These are phyloP conservation scores for Acanthamoeba lenticulata DNA, from an alignment of 208 protist species.

Conservation along the genomic window DNA sequence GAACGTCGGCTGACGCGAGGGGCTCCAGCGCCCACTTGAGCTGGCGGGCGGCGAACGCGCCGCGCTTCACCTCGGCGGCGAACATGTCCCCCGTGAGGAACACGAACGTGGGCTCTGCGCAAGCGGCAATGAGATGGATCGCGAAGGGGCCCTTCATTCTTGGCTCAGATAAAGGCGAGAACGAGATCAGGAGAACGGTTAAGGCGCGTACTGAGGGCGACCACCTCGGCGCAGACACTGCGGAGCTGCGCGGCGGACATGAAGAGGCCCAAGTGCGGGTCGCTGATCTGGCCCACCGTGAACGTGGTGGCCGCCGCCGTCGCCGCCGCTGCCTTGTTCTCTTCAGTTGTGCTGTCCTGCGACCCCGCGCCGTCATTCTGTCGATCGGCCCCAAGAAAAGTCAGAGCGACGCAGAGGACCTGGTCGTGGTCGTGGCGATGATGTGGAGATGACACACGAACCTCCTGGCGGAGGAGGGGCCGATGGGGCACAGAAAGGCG, in stretches of 20 bases:
- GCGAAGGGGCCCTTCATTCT: neutral
- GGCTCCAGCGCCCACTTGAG: conserved; percentile 50
- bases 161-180: neutral
- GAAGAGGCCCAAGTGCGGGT: conserved; percentile 20
- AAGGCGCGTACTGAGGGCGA: conserved; percentile 1
- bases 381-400: neutral
- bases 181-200: neutral
- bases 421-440: too few relatives aligned
- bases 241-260: neutral
- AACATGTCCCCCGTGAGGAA: conserved; percentile 18
- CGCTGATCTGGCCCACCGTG: conserved; percentile 20
- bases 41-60: neutral
- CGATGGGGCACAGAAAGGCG: neutral
- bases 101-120: conserved; percentile 40
- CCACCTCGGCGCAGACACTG: neutral
- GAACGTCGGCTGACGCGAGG: neutral
- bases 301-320: neutral
- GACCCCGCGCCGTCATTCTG: neutral
- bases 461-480: neutral
- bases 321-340: neutral
- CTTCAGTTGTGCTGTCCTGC: neutral
- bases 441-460: too few relatives aligned
- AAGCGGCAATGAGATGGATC: neutral
- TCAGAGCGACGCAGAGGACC: neutral
- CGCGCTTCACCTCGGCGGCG: neutral